Conservation (phyloP, 495 filamentous ascomycete species). For the Jackrogersella multiformis region DNA sequence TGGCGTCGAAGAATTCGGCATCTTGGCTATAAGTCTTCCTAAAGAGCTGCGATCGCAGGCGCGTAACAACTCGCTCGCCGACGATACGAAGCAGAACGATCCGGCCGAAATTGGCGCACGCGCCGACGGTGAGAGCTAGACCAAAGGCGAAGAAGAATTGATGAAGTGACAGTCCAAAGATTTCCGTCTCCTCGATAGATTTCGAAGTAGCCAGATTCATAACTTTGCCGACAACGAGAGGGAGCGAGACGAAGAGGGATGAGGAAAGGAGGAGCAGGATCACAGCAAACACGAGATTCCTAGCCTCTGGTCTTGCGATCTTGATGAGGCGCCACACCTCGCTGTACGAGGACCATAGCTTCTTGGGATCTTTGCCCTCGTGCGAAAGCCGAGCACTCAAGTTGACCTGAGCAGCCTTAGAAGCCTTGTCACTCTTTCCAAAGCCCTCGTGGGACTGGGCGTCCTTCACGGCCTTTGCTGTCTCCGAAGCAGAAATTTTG, state of each 20-base stretch:
- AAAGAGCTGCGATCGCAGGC: slow-evolving; percentile 89
- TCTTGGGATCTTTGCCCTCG: slow-evolving; percentile 71
- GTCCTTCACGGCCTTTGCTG: slow-evolving; percentile 13
- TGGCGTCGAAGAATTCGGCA: slow-evolving; percentile 98
- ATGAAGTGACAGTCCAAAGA: slow-evolving; percentile 77
- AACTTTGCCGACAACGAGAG: slow-evolving; percentile 94
- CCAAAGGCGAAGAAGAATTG: slow-evolving; percentile 83
- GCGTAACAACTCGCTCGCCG: slow-evolving; percentile 90
- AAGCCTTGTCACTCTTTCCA: slow-evolving; percentile 70
- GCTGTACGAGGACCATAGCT: slow-evolving; percentile 64
- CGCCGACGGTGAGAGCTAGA: slow-evolving; percentile 74
- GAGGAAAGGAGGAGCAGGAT: slow-evolving; percentile 86
- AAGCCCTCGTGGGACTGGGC: slow-evolving; percentile 34
- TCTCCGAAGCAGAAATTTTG: slow-evolving; percentile 3
- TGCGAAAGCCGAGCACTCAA: slow-evolving; percentile 85
- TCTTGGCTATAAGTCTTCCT: slow-evolving; percentile 90
- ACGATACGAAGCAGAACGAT: slow-evolving; percentile 95
- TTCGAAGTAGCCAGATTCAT: slow-evolving; percentile 83
- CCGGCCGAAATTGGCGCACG: slow-evolving; percentile 89
- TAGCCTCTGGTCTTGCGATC: slow-evolving; percentile 86
- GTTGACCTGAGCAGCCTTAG: slow-evolving; percentile 89
- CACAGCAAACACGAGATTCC: slow-evolving; percentile 81
- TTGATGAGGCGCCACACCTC: slow-evolving; percentile 89
- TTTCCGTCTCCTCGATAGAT: slow-evolving; percentile 58
- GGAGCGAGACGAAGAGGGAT: slow-evolving; percentile 90